Conservation (phyloP, 1,139 yeast genomes). For the Pichia sp. region DNA sequence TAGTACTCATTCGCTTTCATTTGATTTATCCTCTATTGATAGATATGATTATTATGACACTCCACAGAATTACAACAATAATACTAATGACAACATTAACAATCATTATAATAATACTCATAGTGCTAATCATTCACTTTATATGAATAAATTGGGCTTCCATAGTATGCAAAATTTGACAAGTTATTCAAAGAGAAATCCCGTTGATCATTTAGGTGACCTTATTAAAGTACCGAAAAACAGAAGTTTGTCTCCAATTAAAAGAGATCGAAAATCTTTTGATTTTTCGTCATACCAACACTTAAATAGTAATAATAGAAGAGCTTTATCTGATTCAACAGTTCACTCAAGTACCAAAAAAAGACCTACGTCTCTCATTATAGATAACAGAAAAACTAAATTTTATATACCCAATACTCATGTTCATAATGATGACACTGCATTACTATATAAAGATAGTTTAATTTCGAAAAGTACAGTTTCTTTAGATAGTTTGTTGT, state of each 20-base stretch:
- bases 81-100: not conserved
- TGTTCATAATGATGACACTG: not conserved
- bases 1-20: constrained; percentile 1
- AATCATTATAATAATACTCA: not conserved
- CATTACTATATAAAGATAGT: not conserved
- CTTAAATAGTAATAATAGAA: not conserved
- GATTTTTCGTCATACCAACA: constrained; percentile 6
- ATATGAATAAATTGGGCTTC: not conserved
- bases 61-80: not conserved
- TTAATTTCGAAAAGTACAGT: not conserved
- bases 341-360: constrained; percentile 1
- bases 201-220: constrained; percentile 1
- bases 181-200: not conserved
- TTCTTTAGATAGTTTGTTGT: not conserved
- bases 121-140: not conserved
- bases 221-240: constrained; percentile 5
- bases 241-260: not conserved
- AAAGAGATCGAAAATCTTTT: constrained; percentile 3
- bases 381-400: constrained; percentile 3
- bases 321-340: constrained; percentile 10
- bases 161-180: constrained; percentile 2
- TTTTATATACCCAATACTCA: not conserved
- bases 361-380: constrained; percentile 9
- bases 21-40: constrained; percentile 5
- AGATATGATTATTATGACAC: not conserved